Base-by-base conservation (phyloP, 108 stramenopile genomes). In the Parmales sp. region DNA sequence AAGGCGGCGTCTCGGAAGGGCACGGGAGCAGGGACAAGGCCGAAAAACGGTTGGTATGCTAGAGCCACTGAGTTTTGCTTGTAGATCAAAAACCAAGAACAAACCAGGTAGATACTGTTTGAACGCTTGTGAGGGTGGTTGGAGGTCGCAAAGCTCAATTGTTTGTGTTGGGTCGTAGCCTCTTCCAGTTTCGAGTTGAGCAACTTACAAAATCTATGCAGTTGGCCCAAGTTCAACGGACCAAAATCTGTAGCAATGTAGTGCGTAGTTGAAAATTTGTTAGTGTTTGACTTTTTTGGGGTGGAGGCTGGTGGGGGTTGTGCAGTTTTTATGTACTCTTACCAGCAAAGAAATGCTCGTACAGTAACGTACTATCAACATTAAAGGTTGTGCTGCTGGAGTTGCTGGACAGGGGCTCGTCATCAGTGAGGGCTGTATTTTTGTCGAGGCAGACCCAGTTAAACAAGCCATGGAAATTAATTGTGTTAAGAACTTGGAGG, bases 261-360 rank as follows among this genome's bases (percentile, higher is more conserved):
- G 41, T 8, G 41, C 11, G 41, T n/a, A n/a, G n/a, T n/a, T n/a
- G n/a, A n/a, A n/a, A n/a, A n/a, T n/a, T n/a, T n/a, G n/a, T n/a
- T n/a, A n/a, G n/a, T n/a, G n/a, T n/a, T n/a, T n/a, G n/a, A n/a
- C n/a, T n/a, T n/a, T n/a, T n/a, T n/a, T n/a, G n/a, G n/a, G n/a
- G n/a, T n/a, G n/a, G n/a, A n/a, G n/a, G n/a, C n/a, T n/a, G n/a
- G n/a, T n/a, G n/a, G n/a, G n/a, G n/a, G n/a, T n/a, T n/a, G n/a
- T n/a, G n/a, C n/a, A n/a, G n/a, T n/a, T n/a, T n/a, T n/a, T n/a
- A n/a, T n/a, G n/a, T n/a, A n/a, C n/a, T n/a, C n/a, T n/a, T n/a
- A n/a, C n/a, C n/a, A n/a, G 41, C 11, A 43, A 16, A 60, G 26
- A 60, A 60, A 16, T 60, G 54, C 54, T 60, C 54, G 28, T 60